Conservation (phyloP, 352 stramenopile species). For the Phytophthora fragariae region DNA sequence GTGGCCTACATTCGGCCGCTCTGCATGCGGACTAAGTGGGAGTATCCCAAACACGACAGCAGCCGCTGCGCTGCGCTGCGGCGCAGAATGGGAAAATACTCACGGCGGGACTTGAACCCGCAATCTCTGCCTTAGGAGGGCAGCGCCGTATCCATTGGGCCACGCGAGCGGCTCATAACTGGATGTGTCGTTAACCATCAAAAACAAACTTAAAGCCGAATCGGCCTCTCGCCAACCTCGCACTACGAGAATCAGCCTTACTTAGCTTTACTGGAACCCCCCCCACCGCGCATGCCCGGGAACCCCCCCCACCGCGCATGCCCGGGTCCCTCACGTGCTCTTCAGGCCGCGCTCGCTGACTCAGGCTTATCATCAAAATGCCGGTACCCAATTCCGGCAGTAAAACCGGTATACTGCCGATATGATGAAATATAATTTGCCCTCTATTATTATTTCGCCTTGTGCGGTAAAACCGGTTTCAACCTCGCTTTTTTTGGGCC, state of each 20-base stretch:
- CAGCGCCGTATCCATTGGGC: neutral
- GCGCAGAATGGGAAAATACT: neutral
- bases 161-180: neutral
- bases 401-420: too few relatives aligned
- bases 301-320: too few relatives aligned
- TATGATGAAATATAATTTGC: too few relatives aligned
- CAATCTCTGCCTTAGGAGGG: constrained; percentile 3
- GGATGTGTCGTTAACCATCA: neutral
- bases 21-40: constrained; percentile 68
- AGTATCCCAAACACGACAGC: constrained; percentile 78
- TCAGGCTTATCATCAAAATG: too few relatives aligned
- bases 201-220: neutral
- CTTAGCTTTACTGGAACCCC: neutral
- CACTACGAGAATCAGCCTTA: too few relatives aligned
- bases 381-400: too few relatives aligned
- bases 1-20: constrained; percentile 69
- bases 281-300: neutral
- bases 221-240: too few relatives aligned
- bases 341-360: too few relatives aligned
- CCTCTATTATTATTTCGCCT: too few relatives aligned
- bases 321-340: too few relatives aligned
- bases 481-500: too few relatives aligned
- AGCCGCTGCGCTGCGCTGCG: constrained; percentile 53
- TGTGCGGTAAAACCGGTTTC: too few relatives aligned
- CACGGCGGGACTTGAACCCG: constrained; percentile 1